A percentile compares a stretch with the other conserved stretches of the same genome.
These are phyloP conservation scores for Scheffersomyces coipomensis DNA, from an alignment of 805 yeast species.

Conservation along the genomic window DNA sequence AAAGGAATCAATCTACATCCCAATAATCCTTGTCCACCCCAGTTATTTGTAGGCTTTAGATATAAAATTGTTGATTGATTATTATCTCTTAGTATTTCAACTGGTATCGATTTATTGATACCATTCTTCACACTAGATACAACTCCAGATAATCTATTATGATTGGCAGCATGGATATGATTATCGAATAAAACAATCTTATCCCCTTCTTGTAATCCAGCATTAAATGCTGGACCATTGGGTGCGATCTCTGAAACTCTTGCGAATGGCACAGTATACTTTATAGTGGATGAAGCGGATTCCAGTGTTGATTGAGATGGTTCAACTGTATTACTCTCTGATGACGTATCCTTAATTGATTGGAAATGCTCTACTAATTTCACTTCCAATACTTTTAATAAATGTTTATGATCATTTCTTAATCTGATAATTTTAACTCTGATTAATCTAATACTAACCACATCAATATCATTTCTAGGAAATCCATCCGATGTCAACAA, in stretches of 20 bases:
- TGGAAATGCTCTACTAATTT: slow-evolving; percentile 46
- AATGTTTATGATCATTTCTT: slow-evolving; percentile 62
- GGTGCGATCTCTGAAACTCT: slow-evolving; percentile 46
- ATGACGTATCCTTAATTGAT: neutral
- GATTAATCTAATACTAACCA: slow-evolving; percentile 58
- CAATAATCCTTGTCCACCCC: slow-evolving; percentile 69
- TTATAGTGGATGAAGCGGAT: neutral
- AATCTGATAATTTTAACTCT: slow-evolving; percentile 65
- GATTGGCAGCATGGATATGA: slow-evolving; percentile 52
- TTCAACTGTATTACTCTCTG: neutral
- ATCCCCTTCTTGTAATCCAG: slow-evolving; percentile 59
- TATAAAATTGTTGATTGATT: slow-evolving; percentile 13
- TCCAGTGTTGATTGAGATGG: neutral
- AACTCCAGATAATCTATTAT: slow-evolving; percentile 45
- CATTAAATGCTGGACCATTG: slow-evolving; percentile 53
- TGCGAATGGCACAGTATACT: slow-evolving; percentile 51
- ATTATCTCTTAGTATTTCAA: slow-evolving; percentile 30
- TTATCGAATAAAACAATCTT: slow-evolving; percentile 51
- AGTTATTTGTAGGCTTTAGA: slow-evolving; percentile 46
- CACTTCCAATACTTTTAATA: slow-evolving; percentile 46
- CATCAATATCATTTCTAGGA: slow-evolving; percentile 83
- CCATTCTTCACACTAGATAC: slow-evolving; percentile 43
- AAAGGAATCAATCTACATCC: slow-evolving; percentile 60
- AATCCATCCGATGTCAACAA: slow-evolving; percentile 74
- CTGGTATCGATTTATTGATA: slow-evolving; percentile 23